Percentiles rank a stretch among this genome's conserved stretches.
phyloP scores from a whole-genome alignment of 2,329 filamentous ascomycete genomes.

The Arachnomyces sp. region DNA sequence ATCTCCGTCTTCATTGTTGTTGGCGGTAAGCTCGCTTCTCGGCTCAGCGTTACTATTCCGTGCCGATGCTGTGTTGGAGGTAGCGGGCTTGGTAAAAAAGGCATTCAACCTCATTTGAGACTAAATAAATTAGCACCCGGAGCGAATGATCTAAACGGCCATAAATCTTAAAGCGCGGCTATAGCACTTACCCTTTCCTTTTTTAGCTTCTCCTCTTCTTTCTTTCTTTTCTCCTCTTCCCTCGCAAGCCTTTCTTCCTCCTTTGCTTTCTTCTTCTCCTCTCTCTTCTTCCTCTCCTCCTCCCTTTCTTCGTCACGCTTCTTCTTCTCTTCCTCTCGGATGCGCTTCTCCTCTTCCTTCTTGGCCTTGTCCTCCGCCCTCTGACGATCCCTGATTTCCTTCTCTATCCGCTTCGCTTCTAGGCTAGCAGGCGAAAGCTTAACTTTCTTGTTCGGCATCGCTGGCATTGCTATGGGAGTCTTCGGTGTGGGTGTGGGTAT shows the following conservation, averaged over 20 bases:
- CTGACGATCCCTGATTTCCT: constrained; percentile 24
- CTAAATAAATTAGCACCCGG: constrained; percentile 25
- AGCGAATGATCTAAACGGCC: constrained; percentile 1
- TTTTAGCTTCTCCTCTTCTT: constrained; percentile 31
- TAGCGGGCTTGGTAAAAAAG: constrained; percentile 40
- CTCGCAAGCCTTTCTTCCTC: constrained; percentile 27
- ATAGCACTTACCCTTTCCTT: constrained; percentile 36
- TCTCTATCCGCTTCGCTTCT: constrained; percentile 18
- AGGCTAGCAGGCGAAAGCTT: constrained; percentile 26
- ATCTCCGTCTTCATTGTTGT: constrained; percentile 7
- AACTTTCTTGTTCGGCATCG: constrained; percentile 21
- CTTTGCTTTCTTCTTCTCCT: constrained; percentile 37
- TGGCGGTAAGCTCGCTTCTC: constrained; percentile 9
- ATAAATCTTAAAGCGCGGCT: constrained; percentile 12
- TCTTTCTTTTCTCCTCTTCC: constrained; percentile 23
- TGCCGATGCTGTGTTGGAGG: constrained; percentile 17
- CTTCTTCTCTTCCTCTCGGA: constrained; percentile 42
- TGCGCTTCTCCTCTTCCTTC: constrained; percentile 34
- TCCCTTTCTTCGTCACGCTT: constrained; percentile 40
- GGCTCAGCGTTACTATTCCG: not conserved
- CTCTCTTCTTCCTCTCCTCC: constrained; percentile 41
- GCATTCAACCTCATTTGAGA: constrained; percentile 45
- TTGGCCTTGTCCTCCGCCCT: constrained; percentile 23
- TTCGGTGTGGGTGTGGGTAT: constrained; percentile 2
- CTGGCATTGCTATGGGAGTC: constrained; percentile 8